Evolutionary conservation across 305 asterid species (phyloP).

Genomic region (Fraxinus xanthoxyloides): DNA sequence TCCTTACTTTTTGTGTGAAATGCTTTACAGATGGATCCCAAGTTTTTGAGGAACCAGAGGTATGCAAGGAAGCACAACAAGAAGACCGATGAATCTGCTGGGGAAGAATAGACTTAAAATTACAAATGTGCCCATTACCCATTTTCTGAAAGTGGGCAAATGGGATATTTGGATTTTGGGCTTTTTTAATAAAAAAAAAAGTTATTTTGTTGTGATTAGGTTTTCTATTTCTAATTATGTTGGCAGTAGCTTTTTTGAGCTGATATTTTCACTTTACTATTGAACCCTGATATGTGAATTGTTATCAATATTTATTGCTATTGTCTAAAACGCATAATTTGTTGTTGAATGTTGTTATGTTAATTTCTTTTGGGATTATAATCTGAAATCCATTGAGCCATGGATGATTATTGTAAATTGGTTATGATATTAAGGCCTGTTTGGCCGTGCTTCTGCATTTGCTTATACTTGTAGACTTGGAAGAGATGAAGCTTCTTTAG

Average conservation of each 20-base stretch:
- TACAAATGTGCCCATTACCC: not conserved
- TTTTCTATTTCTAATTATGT: not conserved
- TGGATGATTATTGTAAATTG: not conserved
- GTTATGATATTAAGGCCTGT: too few relatives aligned
- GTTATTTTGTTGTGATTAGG: not conserved
- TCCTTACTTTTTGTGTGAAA: not conserved
- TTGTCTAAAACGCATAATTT: not conserved
- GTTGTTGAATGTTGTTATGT: not conserved
- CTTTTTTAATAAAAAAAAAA: too few relatives aligned
- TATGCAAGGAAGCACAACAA: slow-evolving; percentile 23
- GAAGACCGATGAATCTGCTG: not conserved
- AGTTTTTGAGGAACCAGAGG: slow-evolving; percentile 25
- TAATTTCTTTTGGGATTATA: not conserved
- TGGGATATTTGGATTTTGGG: not conserved
- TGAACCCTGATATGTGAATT: not conserved
- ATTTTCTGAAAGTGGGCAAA: not conserved
- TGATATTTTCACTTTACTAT: not conserved
- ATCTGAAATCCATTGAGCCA: not conserved
- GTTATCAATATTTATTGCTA: not conserved
- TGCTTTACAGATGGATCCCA: slow-evolving; percentile 20
- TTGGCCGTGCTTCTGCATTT: too few relatives aligned
- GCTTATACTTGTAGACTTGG: too few relatives aligned
- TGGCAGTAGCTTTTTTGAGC: not conserved
- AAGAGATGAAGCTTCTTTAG: too few relatives aligned
- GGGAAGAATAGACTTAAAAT: not conserved